phyloP scores from a whole-genome alignment of 257 asterid genomes.

The Forsythia viridissima region DNA sequence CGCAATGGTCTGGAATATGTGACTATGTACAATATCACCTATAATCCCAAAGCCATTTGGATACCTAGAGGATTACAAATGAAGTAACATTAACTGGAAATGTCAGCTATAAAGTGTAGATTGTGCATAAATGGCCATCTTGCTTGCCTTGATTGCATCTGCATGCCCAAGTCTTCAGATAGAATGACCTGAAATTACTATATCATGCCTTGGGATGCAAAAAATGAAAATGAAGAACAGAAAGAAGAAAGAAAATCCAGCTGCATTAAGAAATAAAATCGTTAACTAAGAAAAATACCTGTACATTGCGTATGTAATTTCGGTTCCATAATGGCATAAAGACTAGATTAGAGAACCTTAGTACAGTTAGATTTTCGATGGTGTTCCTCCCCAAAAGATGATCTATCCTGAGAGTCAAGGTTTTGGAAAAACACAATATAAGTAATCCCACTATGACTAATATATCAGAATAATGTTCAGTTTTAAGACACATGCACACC shows the following conservation, averaged over 20 bases:
- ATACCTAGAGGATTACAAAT: conserved; percentile 29
- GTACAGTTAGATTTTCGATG: conserved; percentile 50
- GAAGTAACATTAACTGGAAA: background rate
- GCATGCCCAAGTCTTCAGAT: conserved; percentile 38
- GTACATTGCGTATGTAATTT: conserved; percentile 47
- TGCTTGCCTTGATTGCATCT: conserved; percentile 36
- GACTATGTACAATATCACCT: conserved; percentile 59
- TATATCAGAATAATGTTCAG: background rate
- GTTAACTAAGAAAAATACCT: conserved; percentile 30
- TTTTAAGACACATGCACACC: conserved; percentile 25
- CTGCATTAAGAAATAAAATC: background rate
- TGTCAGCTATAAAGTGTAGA: background rate
- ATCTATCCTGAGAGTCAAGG: conserved; percentile 46
- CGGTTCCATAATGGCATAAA: conserved; percentile 60
- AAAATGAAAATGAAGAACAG: background rate
- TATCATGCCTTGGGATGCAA: background rate
- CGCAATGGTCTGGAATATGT: conserved; percentile 55
- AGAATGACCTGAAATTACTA: conserved; percentile 37
- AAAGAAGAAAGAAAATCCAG: background rate
- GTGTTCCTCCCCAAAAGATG: conserved; percentile 64
- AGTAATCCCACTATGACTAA: background rate
- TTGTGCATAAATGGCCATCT: background rate
- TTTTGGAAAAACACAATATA: background rate
- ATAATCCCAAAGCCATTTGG: conserved; percentile 43
- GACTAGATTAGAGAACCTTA: conserved; percentile 56